Base-by-base conservation (phyloP, 805 yeast genomes). In the Lipomyces starkeyi region DNA sequence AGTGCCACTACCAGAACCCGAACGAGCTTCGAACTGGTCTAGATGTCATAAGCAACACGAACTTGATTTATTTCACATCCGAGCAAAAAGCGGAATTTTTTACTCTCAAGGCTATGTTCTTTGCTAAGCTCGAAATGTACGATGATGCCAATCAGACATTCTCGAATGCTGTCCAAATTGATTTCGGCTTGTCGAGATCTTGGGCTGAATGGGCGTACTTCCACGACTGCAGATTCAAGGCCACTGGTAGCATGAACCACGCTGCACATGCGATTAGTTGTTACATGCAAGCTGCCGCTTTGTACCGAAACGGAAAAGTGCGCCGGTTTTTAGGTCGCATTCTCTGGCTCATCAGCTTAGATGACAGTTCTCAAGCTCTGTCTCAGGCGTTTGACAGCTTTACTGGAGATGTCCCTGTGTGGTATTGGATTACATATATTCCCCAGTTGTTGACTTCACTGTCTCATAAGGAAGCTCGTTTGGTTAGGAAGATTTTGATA, bases 161-260 rank as follows among this genome's bases (percentile, higher is more conserved):
- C 81, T 97, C 98, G 1, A 91, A 98, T 1, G 97, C 99, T 0
- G 98, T 95, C 22, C 98, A 95, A 78, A 88, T 95, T 66, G 99
- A 96, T 76, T 84, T 94, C 73, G 92, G 93, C 74, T 80, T 95
- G 59, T 97, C 98, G 1, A 94, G 95, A 78, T 98, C 99, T 0
- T 95, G 99, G 99, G 98, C 98, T 2, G 98, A 96, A 77, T 95
- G 99, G 99, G 99, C 99, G 69, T 87, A 88, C 77, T 95, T 92
- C 81, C 93, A 93, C 76, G 99, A 95, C 74, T 86, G 88, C 35
- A 83, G 97, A 55, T 88, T 92, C 78, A 90, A 91, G 72, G 97
- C 92, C 72, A 89, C 88, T 68, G 94, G 93, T 0, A 96, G 91
- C 74, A 87, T 90, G 80, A 86, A 87, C 27, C 88, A 87, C 78